Base-by-base conservation (phyloP, 2,329 filamentous ascomycete genomes). In the Huntiella savannae region DNA sequence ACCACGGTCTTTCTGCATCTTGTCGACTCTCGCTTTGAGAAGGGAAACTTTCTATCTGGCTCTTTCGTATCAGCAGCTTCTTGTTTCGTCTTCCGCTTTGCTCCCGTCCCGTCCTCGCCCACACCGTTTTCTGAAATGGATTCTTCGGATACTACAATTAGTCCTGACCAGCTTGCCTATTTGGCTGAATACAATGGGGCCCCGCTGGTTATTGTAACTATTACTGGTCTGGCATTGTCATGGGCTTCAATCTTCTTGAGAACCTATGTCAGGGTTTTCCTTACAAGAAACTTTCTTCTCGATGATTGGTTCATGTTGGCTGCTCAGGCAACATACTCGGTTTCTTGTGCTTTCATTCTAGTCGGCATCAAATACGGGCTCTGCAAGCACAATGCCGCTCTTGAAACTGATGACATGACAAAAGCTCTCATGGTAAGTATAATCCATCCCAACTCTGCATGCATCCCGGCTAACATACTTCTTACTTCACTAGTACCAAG, bases 231-330 rank as follows among this genome's bases (percentile, higher is more conserved):
- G 40, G 52, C 51, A 13, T 50, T 67, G 13, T 66, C 59, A 41
- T 67, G 62, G 60, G 46, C 66, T 10, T 62, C 65, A 22, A 61
- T 69, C 34, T 54, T 56, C 11, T 54, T 69, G 38, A 59, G 66
- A 47, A 60, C 56, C n/a, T 68, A 67, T 54, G 66, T 66, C 10
- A 59, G 65, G 48, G 57, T 56, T 4, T 56, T 62, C 16, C 54
- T 69, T 51, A 68, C 63, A 50, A 66, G 63, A 34, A 58, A 58
- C 44, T 67, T 70, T 47, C 60, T 67, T 52, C 50, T 58, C n/a
- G 69, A 72, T 55, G 69, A 72, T 58, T 71, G 68, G 67, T 58
- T 71, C 51, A 71, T 72, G 67, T 51, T 71, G 38, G 53, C 63
- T 48, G 62, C 48, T 19, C 42, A 70, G 65, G 43, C 56, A 10